Percentiles rank a stretch among this genome's conserved stretches.
These are phyloP conservation scores for Raphanus raphanistrum DNA, from an alignment of 345 rosid species.

Conservation along the genomic window DNA sequence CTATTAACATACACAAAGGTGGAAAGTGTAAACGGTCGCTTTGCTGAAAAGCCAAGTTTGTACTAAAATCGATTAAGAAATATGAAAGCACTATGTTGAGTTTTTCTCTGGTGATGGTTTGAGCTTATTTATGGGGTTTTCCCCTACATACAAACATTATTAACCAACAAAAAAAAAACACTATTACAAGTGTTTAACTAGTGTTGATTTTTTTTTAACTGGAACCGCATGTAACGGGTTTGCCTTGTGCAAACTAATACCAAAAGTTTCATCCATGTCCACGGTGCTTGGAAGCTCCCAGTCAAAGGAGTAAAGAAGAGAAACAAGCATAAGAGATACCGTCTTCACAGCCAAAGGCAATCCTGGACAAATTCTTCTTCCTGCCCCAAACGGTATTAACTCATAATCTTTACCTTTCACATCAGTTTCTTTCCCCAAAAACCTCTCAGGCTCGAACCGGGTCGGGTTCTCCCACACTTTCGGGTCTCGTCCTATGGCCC, in stretches of 20 bases:
- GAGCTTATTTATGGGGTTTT: too few species aligned
- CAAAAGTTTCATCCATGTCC: conserved; percentile 48
- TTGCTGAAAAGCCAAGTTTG: neutral
- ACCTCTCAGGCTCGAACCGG: conserved; percentile 39
- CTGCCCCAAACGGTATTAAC: conserved; percentile 32
- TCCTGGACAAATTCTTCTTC: conserved; percentile 40
- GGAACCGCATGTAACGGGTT: conserved; percentile 34
- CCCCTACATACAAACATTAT: neutral
- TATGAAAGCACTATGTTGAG: too few species aligned
- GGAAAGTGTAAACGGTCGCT: neutral
- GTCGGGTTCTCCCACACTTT: conserved; percentile 35
- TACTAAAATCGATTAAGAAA: too few species aligned
- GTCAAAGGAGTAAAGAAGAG: conserved; percentile 47
- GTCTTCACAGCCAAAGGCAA: conserved; percentile 43
- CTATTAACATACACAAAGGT: neutral
- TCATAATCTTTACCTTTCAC: conserved; percentile 36
- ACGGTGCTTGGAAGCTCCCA: conserved; percentile 45
- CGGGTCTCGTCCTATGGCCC: conserved; percentile 47
- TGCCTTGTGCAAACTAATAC: conserved; percentile 32
- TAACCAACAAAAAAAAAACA: neutral
- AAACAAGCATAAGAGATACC: conserved; percentile 46
- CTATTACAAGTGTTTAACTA: neutral
- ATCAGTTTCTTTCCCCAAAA: conserved; percentile 21
- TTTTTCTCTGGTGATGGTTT: too few species aligned
- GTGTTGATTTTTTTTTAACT: neutral